phyloP scores from a whole-genome alignment of 768 basidiomycete species.

The Amanita muscaria region DNA sequence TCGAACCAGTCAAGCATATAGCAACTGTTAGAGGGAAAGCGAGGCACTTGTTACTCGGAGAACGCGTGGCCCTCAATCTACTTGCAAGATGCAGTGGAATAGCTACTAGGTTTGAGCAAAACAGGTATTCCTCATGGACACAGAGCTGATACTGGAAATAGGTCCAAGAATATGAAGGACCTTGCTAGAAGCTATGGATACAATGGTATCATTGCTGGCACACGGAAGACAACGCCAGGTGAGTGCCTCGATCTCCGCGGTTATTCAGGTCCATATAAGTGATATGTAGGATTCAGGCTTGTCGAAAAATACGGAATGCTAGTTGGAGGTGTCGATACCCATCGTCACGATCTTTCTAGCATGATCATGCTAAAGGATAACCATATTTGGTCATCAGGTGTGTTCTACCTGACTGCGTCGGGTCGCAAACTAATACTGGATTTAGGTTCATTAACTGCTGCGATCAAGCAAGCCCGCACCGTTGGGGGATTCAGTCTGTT shows the following conservation, averaged over 20 bases:
- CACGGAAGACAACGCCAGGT: slow-evolving; percentile 95
- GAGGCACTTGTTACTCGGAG: slow-evolving; percentile 80
- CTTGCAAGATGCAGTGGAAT: slow-evolving; percentile 95
- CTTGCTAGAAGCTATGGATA: slow-evolving; percentile 73
- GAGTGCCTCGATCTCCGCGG: slow-evolving; percentile 1
- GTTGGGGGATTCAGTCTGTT: slow-evolving; percentile 89
- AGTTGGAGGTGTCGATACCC: slow-evolving; percentile 92
- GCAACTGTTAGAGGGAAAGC: slow-evolving; percentile 91
- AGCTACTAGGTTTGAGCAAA: slow-evolving; percentile 73
- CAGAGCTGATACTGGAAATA: slow-evolving; percentile 20
- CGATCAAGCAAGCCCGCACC: slow-evolving; percentile 75
- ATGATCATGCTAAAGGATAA: slow-evolving; percentile 99
- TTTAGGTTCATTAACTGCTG: slow-evolving; percentile 84
- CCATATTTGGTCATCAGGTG: slow-evolving; percentile 95
- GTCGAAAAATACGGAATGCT: slow-evolving; percentile 99
- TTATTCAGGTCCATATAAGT: not conserved
- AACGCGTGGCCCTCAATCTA: slow-evolving; percentile 87
- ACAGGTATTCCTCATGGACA: not conserved
- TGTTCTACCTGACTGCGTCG: slow-evolving; percentile 14
- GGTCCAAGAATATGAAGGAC: slow-evolving; percentile 77
- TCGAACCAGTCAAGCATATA: slow-evolving; percentile 75
- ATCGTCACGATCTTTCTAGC: slow-evolving; percentile 92
- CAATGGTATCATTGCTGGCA: slow-evolving; percentile 86
- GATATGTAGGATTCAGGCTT: slow-evolving; percentile 67
- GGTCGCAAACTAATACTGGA: slow-evolving; percentile 5